phyloP scores from a whole-genome alignment of 805 yeast species.

The Saturnispora saitoi region DNA sequence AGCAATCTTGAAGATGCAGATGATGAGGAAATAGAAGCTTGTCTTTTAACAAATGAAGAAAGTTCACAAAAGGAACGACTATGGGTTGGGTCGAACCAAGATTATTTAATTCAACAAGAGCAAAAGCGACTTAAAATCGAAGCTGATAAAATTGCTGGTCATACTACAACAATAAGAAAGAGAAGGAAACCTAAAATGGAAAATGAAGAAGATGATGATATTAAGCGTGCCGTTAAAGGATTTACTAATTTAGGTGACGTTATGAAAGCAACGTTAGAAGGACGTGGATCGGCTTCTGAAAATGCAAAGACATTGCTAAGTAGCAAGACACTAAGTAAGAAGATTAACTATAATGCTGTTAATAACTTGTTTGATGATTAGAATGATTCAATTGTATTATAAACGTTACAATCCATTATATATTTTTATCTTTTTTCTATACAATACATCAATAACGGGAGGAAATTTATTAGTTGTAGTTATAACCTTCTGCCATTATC shows the following conservation, averaged over 20 bases:
- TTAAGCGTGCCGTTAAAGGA: constrained; percentile 23
- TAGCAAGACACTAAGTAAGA: constrained; percentile 72
- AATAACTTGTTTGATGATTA: constrained; percentile 38
- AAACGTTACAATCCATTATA: background rate
- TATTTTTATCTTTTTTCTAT: background rate
- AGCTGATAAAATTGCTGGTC: constrained; percentile 83
- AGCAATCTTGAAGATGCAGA: constrained; percentile 54
- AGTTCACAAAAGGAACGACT: constrained; percentile 65
- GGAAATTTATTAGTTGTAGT: background rate
- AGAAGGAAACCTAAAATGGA: constrained; percentile 30
- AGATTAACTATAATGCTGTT: constrained; percentile 82
- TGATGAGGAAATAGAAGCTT: constrained; percentile 65
- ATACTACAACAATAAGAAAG: constrained; percentile 44
- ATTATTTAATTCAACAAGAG: constrained; percentile 77
- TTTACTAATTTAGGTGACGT: constrained; percentile 25
- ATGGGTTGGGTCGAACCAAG: constrained; percentile 88
- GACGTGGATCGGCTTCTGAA: constrained; percentile 59
- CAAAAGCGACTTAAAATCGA: constrained; percentile 73
- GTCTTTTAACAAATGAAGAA: constrained; percentile 62
- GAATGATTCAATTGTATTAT: background rate
- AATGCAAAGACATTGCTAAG: constrained; percentile 70
- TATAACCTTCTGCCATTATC: constrained; percentile 13
- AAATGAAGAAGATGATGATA: constrained; percentile 15
- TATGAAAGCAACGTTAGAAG: constrained; percentile 35
- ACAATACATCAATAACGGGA: background rate